phyloP scores from a whole-genome alignment of 345 rosid genomes.

The Fremontodendron californicum region DNA sequence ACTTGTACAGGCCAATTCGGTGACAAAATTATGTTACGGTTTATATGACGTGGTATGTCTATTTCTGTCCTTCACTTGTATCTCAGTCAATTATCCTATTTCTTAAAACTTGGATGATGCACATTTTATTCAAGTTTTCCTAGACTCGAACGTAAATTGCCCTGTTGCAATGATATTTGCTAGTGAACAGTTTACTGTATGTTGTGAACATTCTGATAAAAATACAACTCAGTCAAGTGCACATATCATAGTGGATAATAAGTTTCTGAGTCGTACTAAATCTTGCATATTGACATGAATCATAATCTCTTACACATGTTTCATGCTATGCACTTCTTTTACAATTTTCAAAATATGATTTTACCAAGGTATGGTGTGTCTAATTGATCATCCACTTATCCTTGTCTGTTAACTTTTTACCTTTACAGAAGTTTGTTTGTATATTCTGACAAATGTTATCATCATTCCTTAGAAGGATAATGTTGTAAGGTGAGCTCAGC shows the following conservation, averaged over 20 bases:
- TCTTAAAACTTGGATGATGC: conserved; percentile 7
- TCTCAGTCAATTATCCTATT: not conserved
- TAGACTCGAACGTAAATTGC: not conserved
- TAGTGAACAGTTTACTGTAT: not conserved
- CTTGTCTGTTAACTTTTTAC: not conserved
- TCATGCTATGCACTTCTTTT: not conserved
- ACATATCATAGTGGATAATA: not conserved
- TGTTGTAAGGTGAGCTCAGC: not conserved
- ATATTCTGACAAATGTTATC: not conserved
- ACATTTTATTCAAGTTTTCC: conserved; percentile 2
- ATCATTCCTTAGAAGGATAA: not conserved
- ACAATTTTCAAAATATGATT: not conserved
- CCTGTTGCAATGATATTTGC: not conserved
- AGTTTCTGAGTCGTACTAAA: no score
- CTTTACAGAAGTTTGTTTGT: not conserved
- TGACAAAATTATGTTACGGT: conserved; percentile 63
- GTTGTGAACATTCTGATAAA: not conserved
- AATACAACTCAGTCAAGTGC: not conserved
- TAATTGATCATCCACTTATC: not conserved
- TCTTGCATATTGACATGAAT: not conserved
- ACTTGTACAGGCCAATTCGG: conserved; percentile 44
- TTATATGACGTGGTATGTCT: conserved; percentile 68
- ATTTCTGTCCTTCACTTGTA: conserved; percentile 5
- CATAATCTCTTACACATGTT: not conserved
- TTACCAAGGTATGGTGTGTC: not conserved